These are phyloP conservation scores for Chaetomidium leptoderma DNA, from an alignment of 495 filamentous ascomycete species.

Conservation along the genomic window DNA sequence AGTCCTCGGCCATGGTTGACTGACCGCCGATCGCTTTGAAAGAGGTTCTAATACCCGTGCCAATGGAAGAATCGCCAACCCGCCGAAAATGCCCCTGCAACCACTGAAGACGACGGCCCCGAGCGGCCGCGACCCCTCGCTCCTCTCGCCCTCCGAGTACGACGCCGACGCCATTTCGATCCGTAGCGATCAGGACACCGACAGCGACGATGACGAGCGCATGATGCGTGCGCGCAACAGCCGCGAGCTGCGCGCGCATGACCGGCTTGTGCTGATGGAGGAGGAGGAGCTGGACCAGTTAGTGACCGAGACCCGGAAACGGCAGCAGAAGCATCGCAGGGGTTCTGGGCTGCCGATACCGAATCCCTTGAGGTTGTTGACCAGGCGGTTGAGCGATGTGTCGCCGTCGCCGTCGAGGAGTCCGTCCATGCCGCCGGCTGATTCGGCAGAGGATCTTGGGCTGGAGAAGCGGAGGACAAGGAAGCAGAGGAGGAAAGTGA, in stretches of 20 bases:
- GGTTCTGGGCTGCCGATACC: constrained; percentile 44
- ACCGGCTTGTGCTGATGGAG: constrained; percentile 72
- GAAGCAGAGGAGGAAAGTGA: constrained; percentile 42
- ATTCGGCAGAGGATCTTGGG: constrained; percentile 27
- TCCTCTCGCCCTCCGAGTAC: constrained; percentile 60
- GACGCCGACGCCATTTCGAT: constrained; percentile 66
- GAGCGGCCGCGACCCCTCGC: constrained; percentile 33
- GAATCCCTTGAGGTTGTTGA: constrained; percentile 41
- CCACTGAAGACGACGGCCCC: constrained; percentile 26
- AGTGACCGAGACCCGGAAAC: constrained; percentile 50
- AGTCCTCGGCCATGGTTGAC: constrained; percentile 7
- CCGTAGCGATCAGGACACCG: constrained; percentile 68
- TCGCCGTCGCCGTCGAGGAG: constrained; percentile 31
- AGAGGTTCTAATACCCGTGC: background rate
- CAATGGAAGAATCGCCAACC: background rate
- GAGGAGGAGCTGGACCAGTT: constrained; percentile 86
- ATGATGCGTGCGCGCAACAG: constrained; percentile 61
- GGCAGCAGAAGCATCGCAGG: constrained; percentile 49
- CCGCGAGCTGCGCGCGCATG: constrained; percentile 64
- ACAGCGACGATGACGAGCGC: constrained; percentile 71
- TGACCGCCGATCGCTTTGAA: background rate
- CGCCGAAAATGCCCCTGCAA: constrained; percentile 21
- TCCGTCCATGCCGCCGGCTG: constrained; percentile 25
- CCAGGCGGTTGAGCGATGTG: constrained; percentile 33
- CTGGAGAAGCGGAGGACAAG: constrained; percentile 52